Evolutionary conservation across 805 yeast genomes (phyloP).

Genomic region (Metschnikowia noctiluminum): DNA sequence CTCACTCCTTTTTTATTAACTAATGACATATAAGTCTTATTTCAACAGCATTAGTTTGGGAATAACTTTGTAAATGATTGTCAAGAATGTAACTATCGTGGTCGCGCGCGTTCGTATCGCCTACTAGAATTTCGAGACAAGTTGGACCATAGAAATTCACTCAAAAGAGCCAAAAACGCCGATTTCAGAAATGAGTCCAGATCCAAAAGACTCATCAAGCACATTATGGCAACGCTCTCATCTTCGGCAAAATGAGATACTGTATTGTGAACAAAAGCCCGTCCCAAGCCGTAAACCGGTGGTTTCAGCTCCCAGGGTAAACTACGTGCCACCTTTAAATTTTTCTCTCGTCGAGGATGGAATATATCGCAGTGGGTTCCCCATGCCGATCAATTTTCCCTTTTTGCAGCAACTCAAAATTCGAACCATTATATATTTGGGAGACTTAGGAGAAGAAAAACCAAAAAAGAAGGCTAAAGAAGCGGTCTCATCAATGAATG

Average conservation of each 20-base stretch:
- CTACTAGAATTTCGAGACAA: no score
- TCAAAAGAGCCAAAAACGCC: not conserved
- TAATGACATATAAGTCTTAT: no score
- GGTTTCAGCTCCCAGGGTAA: constrained; percentile 8
- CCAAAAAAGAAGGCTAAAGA: constrained; percentile 17
- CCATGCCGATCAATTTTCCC: constrained; percentile 81
- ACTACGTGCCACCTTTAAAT: constrained; percentile 82
- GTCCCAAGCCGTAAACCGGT: not conserved
- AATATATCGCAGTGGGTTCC: constrained; percentile 90
- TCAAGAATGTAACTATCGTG: no score
- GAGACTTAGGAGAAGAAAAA: constrained; percentile 50
- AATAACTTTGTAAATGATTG: no score
- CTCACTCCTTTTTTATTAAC: no score
- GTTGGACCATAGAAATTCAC: not conserved
- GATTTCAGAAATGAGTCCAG: not conserved
- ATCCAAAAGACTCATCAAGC: not conserved
- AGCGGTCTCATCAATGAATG: constrained; percentile 6
- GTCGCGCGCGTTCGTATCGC: no score
- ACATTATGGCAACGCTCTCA: constrained; percentile 4
- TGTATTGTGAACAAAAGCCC: constrained; percentile 1
- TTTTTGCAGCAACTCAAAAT: constrained; percentile 67
- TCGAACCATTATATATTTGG: constrained; percentile 77
- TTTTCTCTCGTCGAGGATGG: constrained; percentile 86
- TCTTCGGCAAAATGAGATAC: constrained; percentile 3
- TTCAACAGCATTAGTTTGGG: no score